Conservation (phyloP, 441 rosid species). For the Bocquillonia castaneifolia region DNA sequence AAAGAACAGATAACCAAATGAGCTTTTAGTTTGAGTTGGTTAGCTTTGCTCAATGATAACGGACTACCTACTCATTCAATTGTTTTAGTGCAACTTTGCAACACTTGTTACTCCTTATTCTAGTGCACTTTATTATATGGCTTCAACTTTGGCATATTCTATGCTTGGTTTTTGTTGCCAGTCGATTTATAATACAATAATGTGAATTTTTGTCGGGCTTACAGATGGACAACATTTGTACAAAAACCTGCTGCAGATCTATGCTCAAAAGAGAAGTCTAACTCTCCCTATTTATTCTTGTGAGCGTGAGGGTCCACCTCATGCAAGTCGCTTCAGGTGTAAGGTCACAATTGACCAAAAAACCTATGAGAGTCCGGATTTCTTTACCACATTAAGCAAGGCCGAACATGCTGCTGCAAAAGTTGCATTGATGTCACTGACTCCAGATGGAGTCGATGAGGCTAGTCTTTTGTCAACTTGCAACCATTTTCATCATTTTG, state of each 20-base stretch:
- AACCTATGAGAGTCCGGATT: constrained; percentile 41
- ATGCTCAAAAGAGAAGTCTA: constrained; percentile 50
- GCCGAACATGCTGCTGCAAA: constrained; percentile 81
- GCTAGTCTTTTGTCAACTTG: constrained; percentile 31
- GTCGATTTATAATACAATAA: neutral
- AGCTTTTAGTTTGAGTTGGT: too few species aligned
- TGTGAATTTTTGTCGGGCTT: neutral
- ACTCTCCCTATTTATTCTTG: constrained; percentile 44
- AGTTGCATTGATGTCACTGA: constrained; percentile 48
- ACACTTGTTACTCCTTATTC: too few species aligned
- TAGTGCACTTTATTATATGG: too few species aligned
- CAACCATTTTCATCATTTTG: neutral
- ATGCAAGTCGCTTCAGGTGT: constrained; percentile 54
- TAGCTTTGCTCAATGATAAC: too few species aligned
- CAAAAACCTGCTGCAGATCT: constrained; percentile 52
- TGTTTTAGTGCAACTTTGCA: too few species aligned
- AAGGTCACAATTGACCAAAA: constrained; percentile 50
- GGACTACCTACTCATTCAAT: too few species aligned
- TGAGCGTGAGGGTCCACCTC: constrained; percentile 64
- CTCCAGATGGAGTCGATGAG: constrained; percentile 36
- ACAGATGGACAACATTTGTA: constrained; percentile 36
- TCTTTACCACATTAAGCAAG: constrained; percentile 49
- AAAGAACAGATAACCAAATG: too few species aligned
- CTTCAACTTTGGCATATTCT: neutral
- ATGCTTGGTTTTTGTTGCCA: neutral